Evolutionary conservation across 306 rosid genomes (phyloP).

Genomic region (Pyrus bretschneideri): DNA sequence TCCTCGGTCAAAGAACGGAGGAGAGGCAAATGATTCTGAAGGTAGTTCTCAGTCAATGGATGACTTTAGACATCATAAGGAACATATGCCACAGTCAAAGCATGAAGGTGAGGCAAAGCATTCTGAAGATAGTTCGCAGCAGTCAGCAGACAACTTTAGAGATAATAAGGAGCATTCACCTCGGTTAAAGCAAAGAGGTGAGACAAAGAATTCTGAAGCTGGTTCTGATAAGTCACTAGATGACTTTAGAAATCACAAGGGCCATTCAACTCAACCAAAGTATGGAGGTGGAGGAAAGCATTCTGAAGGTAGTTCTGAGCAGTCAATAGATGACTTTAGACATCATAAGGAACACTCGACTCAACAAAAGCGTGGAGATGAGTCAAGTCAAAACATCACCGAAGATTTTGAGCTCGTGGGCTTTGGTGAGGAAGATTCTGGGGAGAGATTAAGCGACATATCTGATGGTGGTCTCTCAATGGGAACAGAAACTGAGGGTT

Average conservation of each 20-base stretch:
- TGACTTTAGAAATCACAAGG: conserved; percentile 50
- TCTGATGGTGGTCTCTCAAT: conserved; percentile 98
- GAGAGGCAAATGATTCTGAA: conserved; percentile 61
- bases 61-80: conserved; percentile 46
- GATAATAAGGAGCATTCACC: conserved; percentile 35
- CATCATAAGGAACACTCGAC: conserved; percentile 33
- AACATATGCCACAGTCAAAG: conserved; percentile 32
- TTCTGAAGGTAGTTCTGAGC: conserved; percentile 75
- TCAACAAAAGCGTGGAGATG: conserved; percentile 34
- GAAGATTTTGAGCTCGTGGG: conserved; percentile 83
- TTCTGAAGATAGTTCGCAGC: conserved; percentile 74
- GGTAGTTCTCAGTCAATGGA: conserved; percentile 68
- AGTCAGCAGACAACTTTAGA: conserved; percentile 53
- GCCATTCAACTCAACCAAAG: conserved; percentile 29
- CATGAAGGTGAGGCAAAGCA: conserved; percentile 40
- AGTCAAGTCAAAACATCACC: conserved; percentile 32
- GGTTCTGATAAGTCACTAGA: conserved; percentile 70
- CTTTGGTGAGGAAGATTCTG: conserved; percentile 88
- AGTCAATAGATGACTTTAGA: conserved; percentile 55
- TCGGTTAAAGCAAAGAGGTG: conserved; percentile 34
- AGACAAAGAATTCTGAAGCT: conserved; percentile 53
- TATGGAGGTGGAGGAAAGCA: conserved; percentile 40
- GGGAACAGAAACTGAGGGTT: conserved; percentile 99
- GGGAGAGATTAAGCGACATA: conserved; percentile 93
- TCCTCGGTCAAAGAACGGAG: conserved; percentile 31